A percentile compares a stretch with the other conserved stretches of the same genome.
Evolutionary conservation across 176 grass and related monocot species (phyloP).

Genomic region (Thinopyrum elongatum): DNA sequence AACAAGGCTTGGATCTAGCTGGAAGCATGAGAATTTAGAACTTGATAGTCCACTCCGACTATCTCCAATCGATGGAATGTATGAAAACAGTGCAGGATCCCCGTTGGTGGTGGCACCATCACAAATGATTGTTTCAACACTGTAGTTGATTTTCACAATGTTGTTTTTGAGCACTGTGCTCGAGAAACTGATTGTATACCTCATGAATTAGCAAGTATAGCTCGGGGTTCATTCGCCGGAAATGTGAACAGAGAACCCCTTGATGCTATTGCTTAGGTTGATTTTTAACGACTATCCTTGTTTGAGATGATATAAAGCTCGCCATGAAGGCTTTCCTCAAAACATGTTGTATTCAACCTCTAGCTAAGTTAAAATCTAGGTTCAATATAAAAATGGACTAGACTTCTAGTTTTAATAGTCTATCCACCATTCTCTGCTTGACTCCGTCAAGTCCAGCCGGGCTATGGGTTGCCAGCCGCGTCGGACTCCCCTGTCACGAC

Average conservation of each 20-base stretch:
- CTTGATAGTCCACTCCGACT: not conserved
- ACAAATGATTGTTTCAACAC: not conserved
- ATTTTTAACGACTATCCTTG: too few relatives aligned
- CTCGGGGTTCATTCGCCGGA: not conserved
- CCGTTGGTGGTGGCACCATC: not conserved
- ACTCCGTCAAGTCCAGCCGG: not conserved
- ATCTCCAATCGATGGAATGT: not conserved
- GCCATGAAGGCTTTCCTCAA: not conserved
- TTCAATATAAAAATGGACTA: not conserved
- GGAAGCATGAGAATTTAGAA: not conserved
- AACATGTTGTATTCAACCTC: not conserved
- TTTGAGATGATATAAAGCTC: not conserved
- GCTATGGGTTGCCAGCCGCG: not conserved
- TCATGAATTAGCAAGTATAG: not conserved
- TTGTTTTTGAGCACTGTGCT: not conserved
- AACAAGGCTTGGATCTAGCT: not conserved
- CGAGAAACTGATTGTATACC: not conserved
- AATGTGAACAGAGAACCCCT: not conserved
- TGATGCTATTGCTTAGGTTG: too few relatives aligned
- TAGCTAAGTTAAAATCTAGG: not conserved
- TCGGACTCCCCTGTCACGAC: not conserved
- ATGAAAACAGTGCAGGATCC: not conserved
- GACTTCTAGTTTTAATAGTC: not conserved
- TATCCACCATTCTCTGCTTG: not conserved
- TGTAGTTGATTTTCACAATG: not conserved